These are phyloP conservation scores for Cunninghamia lanceolata DNA, from an alignment of 75 land plant species.

Conservation along the genomic window DNA sequence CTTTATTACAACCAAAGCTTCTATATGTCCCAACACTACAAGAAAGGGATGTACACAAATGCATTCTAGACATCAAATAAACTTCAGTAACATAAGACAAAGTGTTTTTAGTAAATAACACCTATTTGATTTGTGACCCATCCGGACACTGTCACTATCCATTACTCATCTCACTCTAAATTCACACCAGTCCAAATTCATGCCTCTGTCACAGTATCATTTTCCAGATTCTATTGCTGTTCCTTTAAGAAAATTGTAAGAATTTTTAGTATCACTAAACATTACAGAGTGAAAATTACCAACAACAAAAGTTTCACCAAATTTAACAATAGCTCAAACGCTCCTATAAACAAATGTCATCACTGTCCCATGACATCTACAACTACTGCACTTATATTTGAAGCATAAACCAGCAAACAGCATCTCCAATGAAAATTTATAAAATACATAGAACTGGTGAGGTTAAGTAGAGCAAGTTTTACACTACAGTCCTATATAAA, in stretches of 20 bases:
- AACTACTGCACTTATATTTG: neutral
- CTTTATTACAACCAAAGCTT: neutral
- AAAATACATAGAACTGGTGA: neutral
- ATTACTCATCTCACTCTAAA: neutral
- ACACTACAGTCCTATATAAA: neutral
- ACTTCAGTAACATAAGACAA: neutral
- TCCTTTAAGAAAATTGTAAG: too few species aligned
- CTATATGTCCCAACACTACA: neutral
- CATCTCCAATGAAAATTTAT: neutral
- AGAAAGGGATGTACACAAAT: neutral
- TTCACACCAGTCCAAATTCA: neutral
- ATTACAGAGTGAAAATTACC: neutral
- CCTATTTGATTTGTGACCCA: neutral
- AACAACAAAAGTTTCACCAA: neutral
- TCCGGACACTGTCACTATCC: neutral
- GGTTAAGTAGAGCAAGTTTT: neutral
- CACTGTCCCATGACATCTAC: too few species aligned
- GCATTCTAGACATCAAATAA: neutral
- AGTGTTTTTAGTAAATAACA: neutral
- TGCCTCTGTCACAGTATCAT: neutral
- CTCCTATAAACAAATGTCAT: too few species aligned
- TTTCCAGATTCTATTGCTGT: neutral
- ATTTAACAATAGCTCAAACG: neutral
- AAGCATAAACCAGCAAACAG: neutral
- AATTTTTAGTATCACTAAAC: neutral